phyloP scores from a whole-genome alignment of 768 basidiomycete genomes.

The Pulveroboletus sp. region DNA sequence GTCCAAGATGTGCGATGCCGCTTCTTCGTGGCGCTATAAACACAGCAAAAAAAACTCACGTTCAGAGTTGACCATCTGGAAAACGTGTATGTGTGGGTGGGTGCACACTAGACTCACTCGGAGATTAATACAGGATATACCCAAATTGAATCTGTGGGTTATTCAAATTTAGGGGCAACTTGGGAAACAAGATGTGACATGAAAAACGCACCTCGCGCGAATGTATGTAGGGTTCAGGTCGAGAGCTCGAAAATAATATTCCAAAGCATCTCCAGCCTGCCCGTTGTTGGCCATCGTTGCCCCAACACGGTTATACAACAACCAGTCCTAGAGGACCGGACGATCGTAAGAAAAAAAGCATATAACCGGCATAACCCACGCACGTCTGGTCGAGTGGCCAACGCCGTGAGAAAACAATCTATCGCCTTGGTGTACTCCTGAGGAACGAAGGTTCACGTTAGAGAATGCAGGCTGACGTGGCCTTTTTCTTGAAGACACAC shows the following conservation, averaged over 20 bases:
- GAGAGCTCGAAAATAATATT: constrained; percentile 82
- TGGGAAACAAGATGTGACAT: neutral
- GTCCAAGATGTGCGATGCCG: constrained; percentile 81
- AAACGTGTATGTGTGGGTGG: neutral
- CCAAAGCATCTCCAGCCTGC: constrained; percentile 69
- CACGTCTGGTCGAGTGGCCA: constrained; percentile 85
- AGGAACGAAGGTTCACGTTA: neutral
- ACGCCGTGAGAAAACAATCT: constrained; percentile 89
- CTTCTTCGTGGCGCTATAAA: constrained; percentile 75
- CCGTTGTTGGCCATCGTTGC: constrained; percentile 93
- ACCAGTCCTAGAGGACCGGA: constrained; percentile 63
- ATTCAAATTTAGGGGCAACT: neutral
- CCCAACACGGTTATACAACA: constrained; percentile 89
- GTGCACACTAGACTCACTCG: constrained; percentile 42
- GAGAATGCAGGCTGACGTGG: neutral
- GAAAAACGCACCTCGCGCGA: constrained; percentile 61
- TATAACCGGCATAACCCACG: constrained; percentile 8
- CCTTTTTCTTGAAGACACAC: constrained; percentile 35
- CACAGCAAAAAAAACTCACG: neutral
- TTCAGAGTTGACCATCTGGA: neutral
- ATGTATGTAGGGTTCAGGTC: constrained; percentile 88
- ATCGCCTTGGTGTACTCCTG: constrained; percentile 89
- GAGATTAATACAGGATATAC: constrained; percentile 88
- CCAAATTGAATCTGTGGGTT: constrained; percentile 77
- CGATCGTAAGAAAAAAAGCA: neutral